Evolutionary conservation across 371 early-diverging fungal species (phyloP), one percentile per base, ranked within the genome.

Genomic region (Synchytrium microbalum): DNA sequence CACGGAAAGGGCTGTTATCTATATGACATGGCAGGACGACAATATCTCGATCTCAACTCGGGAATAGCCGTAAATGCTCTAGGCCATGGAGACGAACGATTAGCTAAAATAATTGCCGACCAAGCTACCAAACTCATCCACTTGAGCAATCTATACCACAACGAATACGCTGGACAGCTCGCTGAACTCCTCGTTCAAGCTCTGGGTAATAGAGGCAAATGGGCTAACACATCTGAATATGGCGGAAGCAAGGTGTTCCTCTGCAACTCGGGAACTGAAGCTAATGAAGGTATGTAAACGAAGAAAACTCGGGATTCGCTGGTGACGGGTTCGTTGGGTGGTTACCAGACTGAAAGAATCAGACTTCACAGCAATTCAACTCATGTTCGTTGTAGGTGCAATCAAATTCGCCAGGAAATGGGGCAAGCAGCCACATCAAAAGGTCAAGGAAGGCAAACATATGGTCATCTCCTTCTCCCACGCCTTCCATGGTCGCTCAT

Each of bases 401-500:
- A 70, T 96, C 58, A 96, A 96, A 73, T 95, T 95, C 79, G 94
- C 92, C 25, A 85, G 93, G 67, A 94, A 93, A 71, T 88, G 85
- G 75, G 92, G 88, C 46, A 90, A 91, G 62, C 71, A 61, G 16
- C 74, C 79, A 65, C 72, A 72, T 23, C 66, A 64, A 32, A 79
- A 81, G 67, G 59, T 68, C 64, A 63, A 68, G 23, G 56, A 56
- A 24, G 29, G 26, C 26, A 56, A 56, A 56, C 56, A 56, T 24
- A 24, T 8, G 5, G 76, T 95, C 54, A 81, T 95, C 2, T 86
- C 89, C 33, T 96, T 94, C 69, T 79, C 73, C 10, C 84, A 91
- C 64, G 93, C 88, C 2, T 96, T 96, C 81, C 96, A 96, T 72
- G 97, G 97, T 64, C 90, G 97, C 27, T 84, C 92, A 28, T 84